phyloP scores from a whole-genome alignment of 176 grass and related monocot genomes.

The Paspalum vaginatum region DNA sequence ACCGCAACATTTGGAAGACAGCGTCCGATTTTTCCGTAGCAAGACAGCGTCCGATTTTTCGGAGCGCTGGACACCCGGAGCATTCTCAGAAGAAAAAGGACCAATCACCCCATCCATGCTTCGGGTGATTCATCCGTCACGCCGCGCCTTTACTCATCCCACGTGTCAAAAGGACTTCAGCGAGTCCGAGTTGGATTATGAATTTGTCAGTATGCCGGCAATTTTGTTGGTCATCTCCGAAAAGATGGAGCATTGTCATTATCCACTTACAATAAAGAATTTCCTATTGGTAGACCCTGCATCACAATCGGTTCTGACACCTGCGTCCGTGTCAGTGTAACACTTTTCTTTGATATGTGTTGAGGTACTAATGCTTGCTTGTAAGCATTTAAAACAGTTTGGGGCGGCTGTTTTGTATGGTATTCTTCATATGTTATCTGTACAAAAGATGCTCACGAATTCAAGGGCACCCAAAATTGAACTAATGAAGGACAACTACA shows the following conservation, averaged over 20 bases:
- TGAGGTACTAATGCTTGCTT: not conserved
- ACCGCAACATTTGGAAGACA: too few relatives aligned
- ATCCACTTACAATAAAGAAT: not conserved
- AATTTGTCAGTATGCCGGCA: not conserved
- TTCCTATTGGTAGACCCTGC: not conserved
- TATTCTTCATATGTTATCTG: not conserved
- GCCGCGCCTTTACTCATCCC: not conserved
- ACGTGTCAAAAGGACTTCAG: not conserved
- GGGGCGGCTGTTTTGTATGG: slow-evolving; percentile 12
- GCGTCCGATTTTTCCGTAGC: too few relatives aligned
- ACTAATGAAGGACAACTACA: not conserved
- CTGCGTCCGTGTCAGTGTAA: not conserved
- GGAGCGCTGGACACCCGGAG: too few relatives aligned
- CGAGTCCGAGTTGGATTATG: not conserved
- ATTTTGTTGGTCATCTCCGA: not conserved
- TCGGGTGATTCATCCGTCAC: too few relatives aligned
- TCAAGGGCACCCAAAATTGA: slow-evolving; percentile 1
- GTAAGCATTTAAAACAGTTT: slow-evolving; percentile 1
- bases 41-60: too few relatives aligned
- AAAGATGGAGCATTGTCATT: not conserved
- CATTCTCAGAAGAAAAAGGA: too few relatives aligned
- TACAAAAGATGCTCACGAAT: slow-evolving; percentile 5
- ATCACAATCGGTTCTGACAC: not conserved
- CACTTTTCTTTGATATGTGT: not conserved
- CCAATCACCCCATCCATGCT: not conserved